Base-by-base conservation (phyloP, 371 early-diverging fungal genomes). In the Blakeslea trispora region DNA sequence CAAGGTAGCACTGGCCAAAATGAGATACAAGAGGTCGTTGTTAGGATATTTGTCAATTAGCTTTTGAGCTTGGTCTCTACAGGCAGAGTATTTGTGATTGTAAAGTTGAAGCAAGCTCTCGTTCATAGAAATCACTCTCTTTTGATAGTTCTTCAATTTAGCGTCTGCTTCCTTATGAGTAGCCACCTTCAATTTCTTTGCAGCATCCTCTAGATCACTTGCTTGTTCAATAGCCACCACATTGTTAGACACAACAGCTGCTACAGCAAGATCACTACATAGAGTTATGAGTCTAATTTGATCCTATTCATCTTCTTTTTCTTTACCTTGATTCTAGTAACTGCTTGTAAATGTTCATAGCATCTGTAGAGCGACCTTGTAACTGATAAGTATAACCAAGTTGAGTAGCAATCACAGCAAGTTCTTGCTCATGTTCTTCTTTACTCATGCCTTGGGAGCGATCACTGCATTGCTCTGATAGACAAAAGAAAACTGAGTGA, bases 381-480 rank as follows among this genome's bases (percentile, higher is more conserved):
- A 83, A 48, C 62, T 91, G 92, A 59, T 82, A 81, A 39, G 88
- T 84, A 58, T 85, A 90, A 11, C 85, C 90, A n/a, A 87, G 69
- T 72, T 91, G 91, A 13, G 84, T 78, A 5, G 77, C 66, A 50
- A 91, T 83, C 8, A 85, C 78, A 14, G 83, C 82, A 63, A 90
- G 56, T 61, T 91, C 92, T 40, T 81, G 77, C 45, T 88, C 85
- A 24, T 87, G 84, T 50, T 88, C 88, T 45, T 86, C 82, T 49
- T 84, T 82, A 22, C 79, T 72, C 61, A 70, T 66, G 21, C 61
- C 69, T 13, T 55, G 57, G 14, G 70, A 67, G 52, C 58, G 64
- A 13, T 69, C 71, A 21, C 55, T 69, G 31, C 77, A 77, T 51
- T 68, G 68, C 17, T 73, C 77, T 77, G 19, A 32, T 32, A 32